A percentile compares a stretch with the other conserved stretches of the same genome.
phyloP scores from a whole-genome alignment of 306 rosid species.

The Glycyrrhiza uralensis region DNA sequence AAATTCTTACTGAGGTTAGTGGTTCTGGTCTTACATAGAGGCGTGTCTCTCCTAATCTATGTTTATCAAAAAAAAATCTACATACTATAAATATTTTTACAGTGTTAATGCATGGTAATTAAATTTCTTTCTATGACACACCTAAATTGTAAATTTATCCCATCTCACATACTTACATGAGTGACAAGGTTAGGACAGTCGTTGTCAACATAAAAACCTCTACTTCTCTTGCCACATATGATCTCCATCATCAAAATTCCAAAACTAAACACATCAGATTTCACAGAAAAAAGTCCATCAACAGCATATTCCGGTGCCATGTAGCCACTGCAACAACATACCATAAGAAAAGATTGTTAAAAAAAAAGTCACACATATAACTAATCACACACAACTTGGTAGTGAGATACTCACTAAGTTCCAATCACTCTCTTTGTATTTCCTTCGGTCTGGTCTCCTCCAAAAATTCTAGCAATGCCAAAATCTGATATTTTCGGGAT shows the following conservation, averaged over 20 bases:
- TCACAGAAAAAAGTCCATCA: conserved; percentile 42
- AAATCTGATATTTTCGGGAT: conserved; percentile 38
- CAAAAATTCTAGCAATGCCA: conserved; percentile 22
- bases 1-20: too few species aligned
- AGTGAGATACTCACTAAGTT: conserved; percentile 40
- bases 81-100: too few species aligned
- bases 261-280: conserved; percentile 39
- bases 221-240: conserved; percentile 47
- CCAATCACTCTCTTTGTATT: conserved; percentile 39
- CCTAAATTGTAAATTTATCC: neutral
- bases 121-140: too few species aligned
- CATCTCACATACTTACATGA: conserved; percentile 37
- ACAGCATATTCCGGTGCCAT: conserved; percentile 59
- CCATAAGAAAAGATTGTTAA: neutral
- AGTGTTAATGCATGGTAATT: too few species aligned
- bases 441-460: conserved; percentile 17
- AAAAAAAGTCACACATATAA: neutral
- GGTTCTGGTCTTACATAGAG: too few species aligned
- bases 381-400: neutral
- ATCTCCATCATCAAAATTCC: conserved; percentile 52
- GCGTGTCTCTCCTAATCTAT: too few species aligned
- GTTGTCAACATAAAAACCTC: conserved; percentile 31
- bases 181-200: conserved; percentile 35
- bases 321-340: conserved; percentile 30
- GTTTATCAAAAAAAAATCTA: too few species aligned